Evolutionary conservation across 352 stramenopile species (phyloP), one percentile per base, ranked within the genome.

Genomic region (Phytophthora pini): DNA sequence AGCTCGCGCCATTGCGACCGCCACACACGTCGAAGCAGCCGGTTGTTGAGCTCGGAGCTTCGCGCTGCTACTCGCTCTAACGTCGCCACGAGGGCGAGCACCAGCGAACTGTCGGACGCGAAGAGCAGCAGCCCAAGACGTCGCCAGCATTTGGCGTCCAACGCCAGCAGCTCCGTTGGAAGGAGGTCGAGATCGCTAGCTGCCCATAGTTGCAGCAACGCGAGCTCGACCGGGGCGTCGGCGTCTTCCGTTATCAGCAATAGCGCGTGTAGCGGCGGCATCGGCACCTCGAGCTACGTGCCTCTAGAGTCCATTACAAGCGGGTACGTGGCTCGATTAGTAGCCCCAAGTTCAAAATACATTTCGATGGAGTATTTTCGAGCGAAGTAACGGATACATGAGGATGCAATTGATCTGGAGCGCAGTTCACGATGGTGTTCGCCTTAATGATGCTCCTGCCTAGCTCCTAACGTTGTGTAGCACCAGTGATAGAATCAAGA

Each of bases 71-170:
- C 48, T 22, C 60, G 59, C 51, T 68, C 59, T 36, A 77, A 50
- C 17, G 52, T 34, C 5, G 65, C 65, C 34, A 68, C 65, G 17
- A 72, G 45, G 10, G 65, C 69, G 9, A 44, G 31, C 5, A 74
- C 65, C 9, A 77, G 59, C 50, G 45, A 51, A 0, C 36, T 40
- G 40, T 64, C 39, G 27, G 58, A 47, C 13, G 65, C 51, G 54
- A 77, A 77, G 40, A 77, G 56, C 44, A 74, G 46, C 17, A 74
- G 49, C 1, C 47, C 69, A 3, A 77, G 38, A 12, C 69, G 64
- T 1, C 59, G 48, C 69, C 69, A 77, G 50, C 65, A 52, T 26
- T 73, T 73, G 22, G 36, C 49, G 24, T 63, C 55, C 22, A 67
- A 40, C 24, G 43, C 53, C 27, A 68, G 34, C 20, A 77, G 39